These are phyloP conservation scores for Forsythia viridissima DNA, from an alignment of 257 asterid species.

Conservation along the genomic window DNA sequence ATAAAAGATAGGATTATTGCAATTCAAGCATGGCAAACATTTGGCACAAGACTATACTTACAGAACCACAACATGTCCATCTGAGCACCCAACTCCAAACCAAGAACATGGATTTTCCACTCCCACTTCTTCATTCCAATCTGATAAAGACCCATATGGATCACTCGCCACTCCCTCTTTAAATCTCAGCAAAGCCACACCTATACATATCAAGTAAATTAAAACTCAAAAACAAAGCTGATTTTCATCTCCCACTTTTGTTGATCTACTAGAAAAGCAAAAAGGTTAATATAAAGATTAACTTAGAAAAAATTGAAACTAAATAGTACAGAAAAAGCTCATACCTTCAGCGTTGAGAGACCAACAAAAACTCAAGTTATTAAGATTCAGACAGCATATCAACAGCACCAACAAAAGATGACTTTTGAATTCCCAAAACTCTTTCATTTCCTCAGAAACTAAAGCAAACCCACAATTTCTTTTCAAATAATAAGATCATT, in stretches of 20 bases:
- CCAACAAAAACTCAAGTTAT: slow-evolving; percentile 29
- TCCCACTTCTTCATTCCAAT: slow-evolving; percentile 67
- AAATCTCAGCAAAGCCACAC: slow-evolving; percentile 65
- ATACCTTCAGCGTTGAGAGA: slow-evolving; percentile 72
- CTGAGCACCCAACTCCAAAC: slow-evolving; percentile 75
- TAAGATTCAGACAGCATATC: slow-evolving; percentile 22
- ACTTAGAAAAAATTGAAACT: neutral
- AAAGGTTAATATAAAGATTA: neutral
- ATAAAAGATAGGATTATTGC: neutral
- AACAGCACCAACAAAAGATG: slow-evolving; percentile 23
- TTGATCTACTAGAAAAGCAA: neutral
- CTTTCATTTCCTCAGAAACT: slow-evolving; percentile 28
- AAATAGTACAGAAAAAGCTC: slow-evolving; percentile 7
- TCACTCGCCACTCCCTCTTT: slow-evolving; percentile 55
- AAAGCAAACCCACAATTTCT: slow-evolving; percentile 24
- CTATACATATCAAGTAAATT: slow-evolving; percentile 32
- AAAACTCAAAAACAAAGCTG: neutral
- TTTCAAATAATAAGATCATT: slow-evolving; percentile 22
- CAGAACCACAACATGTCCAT: slow-evolving; percentile 65
- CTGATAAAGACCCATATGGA: slow-evolving; percentile 62
- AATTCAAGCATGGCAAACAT: neutral
- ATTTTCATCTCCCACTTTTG: neutral
- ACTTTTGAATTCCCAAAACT: slow-evolving; percentile 28
- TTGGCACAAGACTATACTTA: slow-evolving; percentile 41
- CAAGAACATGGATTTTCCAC: slow-evolving; percentile 69